Conservation (phyloP, 192 early-diverging fungal species). For the Piromyces finnis region DNA sequence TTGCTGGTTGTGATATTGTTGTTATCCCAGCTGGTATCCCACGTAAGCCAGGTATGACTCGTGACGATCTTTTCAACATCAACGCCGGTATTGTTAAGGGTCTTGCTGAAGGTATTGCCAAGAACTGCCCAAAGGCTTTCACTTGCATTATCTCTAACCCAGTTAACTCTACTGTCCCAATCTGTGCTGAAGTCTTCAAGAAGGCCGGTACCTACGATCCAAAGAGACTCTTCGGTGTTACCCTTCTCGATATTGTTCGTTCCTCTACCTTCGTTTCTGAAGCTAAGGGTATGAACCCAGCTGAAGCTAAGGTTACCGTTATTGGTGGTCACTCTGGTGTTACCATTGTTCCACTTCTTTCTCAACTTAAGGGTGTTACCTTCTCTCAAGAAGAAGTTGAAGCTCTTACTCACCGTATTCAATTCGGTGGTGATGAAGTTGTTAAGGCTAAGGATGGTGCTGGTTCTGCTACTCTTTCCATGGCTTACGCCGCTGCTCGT, state of each 20-base stretch:
- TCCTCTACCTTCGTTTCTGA: slow-evolving; percentile 78
- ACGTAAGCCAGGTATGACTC: slow-evolving; percentile 96
- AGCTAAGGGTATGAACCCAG: slow-evolving; percentile 51
- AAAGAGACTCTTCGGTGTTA: slow-evolving; percentile 77
- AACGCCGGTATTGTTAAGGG: slow-evolving; percentile 86
- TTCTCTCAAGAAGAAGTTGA: slow-evolving; percentile 69
- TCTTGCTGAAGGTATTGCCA: slow-evolving; percentile 61
- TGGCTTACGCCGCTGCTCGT: slow-evolving; percentile 69
- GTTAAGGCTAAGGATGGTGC: slow-evolving; percentile 82
- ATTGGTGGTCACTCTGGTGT: slow-evolving; percentile 72
- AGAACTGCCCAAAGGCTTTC: slow-evolving; percentile 67
- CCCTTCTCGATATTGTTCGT: slow-evolving; percentile 84
- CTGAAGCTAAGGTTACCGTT: slow-evolving; percentile 18
- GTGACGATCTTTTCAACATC: slow-evolving; percentile 96
- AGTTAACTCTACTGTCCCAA: slow-evolving; percentile 95
- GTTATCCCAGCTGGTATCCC: slow-evolving; percentile 95
- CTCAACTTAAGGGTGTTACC: slow-evolving; percentile 39
- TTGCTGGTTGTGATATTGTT: slow-evolving; percentile 46
- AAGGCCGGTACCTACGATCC: slow-evolving; percentile 74
- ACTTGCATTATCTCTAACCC: slow-evolving; percentile 89
- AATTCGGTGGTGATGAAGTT: slow-evolving; percentile 96
- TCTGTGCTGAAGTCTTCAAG: slow-evolving; percentile 88
- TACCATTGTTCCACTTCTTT: slow-evolving; percentile 85
- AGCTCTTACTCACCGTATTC: slow-evolving; percentile 82
- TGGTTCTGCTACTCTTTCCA: slow-evolving; percentile 66